Conservation (phyloP, 352 stramenopile species). For the Albugo candida region DNA sequence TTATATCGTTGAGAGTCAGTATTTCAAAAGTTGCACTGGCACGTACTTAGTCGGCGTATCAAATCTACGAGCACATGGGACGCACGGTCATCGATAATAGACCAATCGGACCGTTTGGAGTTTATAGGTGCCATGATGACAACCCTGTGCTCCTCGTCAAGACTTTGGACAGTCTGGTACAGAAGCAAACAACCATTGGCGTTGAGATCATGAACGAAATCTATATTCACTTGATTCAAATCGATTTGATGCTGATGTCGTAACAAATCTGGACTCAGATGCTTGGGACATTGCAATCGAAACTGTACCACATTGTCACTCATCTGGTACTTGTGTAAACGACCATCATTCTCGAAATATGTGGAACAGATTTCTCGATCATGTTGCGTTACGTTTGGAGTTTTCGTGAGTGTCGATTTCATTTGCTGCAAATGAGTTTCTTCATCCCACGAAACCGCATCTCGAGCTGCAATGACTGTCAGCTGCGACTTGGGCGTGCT, state of each 20-base stretch:
- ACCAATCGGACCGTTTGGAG: too few relatives aligned
- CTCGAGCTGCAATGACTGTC: slow-evolving; percentile 34
- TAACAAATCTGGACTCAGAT: slow-evolving; percentile 37
- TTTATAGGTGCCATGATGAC: too few relatives aligned
- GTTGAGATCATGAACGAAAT: slow-evolving; percentile 41
- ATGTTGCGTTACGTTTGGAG: slow-evolving; percentile 1
- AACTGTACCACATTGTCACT: slow-evolving; percentile 19
- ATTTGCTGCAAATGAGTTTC: slow-evolving; percentile 13
- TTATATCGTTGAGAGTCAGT: too few relatives aligned
- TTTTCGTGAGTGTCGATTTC: slow-evolving; percentile 10
- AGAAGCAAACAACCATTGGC: slow-evolving; percentile 27
- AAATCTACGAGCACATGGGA: too few relatives aligned
- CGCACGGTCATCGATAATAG: too few relatives aligned
- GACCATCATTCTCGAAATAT: slow-evolving; percentile 21
- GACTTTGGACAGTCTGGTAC: slow-evolving; percentile 1
- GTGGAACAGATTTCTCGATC: background rate
- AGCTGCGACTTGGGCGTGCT: slow-evolving; percentile 47
- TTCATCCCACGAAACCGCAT: slow-evolving; percentile 17
- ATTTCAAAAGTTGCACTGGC: too few relatives aligned
- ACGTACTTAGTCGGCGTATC: too few relatives aligned
- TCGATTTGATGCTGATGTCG: slow-evolving; percentile 55
- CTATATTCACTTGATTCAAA: slow-evolving; percentile 39
- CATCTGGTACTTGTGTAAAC: slow-evolving; percentile 19
- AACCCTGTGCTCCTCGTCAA: background rate
- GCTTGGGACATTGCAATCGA: slow-evolving; percentile 25